Evolutionary conservation across 352 stramenopile species (phyloP), one percentile per base, ranked within the genome.

Genomic region (Pythium oligandrum): DNA sequence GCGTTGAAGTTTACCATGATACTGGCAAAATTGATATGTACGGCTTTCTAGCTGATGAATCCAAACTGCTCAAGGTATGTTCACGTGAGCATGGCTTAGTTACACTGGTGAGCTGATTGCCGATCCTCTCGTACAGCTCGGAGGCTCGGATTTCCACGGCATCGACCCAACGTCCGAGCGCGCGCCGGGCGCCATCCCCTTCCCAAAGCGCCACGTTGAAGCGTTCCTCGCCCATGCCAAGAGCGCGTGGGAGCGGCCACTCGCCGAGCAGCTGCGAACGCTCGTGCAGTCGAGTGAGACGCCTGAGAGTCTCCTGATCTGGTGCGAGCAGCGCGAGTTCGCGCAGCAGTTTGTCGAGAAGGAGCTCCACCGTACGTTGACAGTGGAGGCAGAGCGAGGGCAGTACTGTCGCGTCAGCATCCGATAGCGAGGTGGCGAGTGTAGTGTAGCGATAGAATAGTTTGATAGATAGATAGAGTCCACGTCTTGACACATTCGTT

Each of bases 101-200:
- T 6, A 26, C 42, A 63, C 32, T 47, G n/a, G 17, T 58, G 26
- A 38, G 26, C 44, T 17, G 38, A 61, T 42, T 8, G 17, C 17
- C 12, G 38, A 42, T 42, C 7, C 12, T 8, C 10, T 40, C 12
- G 6, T 8, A 30, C 40, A 93, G 83, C 64, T 89, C 49, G 83
- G 83, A 46, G 83, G 81, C 2, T 91, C 83, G n/a, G 79, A 92
- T 53, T 94, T 90, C 50, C 83, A 94, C 50, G 83, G 81, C 32
- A 92, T 92, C 55, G 75, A 94, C 31, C 65, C 75, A 4, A 75
- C 56, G 6, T 86, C 68, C 1, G 83, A 94, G 63, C 71, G 74
- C 50, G 68, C 75, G 4, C 83, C 83, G 4, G 83, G 83, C n/a
- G 78, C 73, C 26, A 89, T 94, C 30, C 82, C 82, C 0, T 80